Conservation (phyloP, 495 filamentous ascomycete genomes). For the Lineolata rhizophorae region DNA sequence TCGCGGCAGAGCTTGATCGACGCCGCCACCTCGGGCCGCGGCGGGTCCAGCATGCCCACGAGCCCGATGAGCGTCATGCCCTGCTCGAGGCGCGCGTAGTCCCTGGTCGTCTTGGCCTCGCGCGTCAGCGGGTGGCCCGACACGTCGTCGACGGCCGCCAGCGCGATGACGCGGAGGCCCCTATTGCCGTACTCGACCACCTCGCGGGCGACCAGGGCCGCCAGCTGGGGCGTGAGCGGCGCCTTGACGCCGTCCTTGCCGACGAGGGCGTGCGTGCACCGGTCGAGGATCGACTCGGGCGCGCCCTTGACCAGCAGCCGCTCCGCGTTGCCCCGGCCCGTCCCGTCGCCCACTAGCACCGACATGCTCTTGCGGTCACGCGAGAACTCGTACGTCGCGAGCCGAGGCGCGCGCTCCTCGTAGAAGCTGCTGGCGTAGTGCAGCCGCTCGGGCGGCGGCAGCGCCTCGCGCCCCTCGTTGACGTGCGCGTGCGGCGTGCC, state of each 20-base stretch:
- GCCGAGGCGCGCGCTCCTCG: conserved; percentile 45
- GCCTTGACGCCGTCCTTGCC: conserved; percentile 58
- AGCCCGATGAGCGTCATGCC: conserved; percentile 86
- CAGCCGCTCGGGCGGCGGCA: conserved; percentile 33
- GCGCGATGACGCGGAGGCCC: conserved; percentile 84
- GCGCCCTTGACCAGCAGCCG: conserved; percentile 92
- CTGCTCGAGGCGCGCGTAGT: conserved; percentile 76
- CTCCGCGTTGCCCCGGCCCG: conserved; percentile 35
- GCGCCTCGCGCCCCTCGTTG: conserved; percentile 28
- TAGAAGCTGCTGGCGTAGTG: conserved; percentile 72
- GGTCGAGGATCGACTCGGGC: conserved; percentile 79
- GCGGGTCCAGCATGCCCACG: conserved; percentile 92
- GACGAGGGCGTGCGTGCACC: conserved; percentile 59
- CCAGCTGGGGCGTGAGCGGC: conserved; percentile 39
- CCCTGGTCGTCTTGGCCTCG: conserved; percentile 55
- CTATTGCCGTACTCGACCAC: conserved; percentile 75
- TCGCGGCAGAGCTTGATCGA: conserved; percentile 76
- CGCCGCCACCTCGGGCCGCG: conserved; percentile 73
- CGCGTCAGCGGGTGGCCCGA: conserved; percentile 43
- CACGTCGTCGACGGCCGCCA: conserved; percentile 60
- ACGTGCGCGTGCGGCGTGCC: conserved; percentile 39
- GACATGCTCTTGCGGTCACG: conserved; percentile 99
- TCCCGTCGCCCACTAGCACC: conserved; percentile 52
- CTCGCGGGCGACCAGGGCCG: conserved; percentile 46
- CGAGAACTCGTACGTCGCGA: conserved; percentile 92